phyloP scores from a whole-genome alignment of 345 rosid species.

The Hibiscus tridactylites region DNA sequence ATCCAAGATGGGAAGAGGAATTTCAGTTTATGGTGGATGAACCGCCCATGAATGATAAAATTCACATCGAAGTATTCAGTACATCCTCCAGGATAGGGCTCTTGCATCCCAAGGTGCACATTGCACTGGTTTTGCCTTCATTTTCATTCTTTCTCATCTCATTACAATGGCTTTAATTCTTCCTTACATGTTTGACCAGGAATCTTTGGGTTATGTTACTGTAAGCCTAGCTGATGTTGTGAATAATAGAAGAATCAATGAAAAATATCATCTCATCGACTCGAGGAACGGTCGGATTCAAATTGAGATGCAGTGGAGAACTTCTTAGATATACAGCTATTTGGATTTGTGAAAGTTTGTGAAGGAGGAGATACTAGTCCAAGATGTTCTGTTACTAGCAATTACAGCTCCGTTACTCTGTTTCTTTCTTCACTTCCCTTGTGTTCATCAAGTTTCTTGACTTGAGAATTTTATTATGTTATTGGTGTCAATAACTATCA shows the following conservation, averaged over 20 bases:
- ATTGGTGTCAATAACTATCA: neutral
- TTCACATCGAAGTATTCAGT: constrained; percentile 80
- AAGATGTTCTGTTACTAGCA: neutral
- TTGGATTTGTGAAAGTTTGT: neutral
- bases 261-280: constrained; percentile 79
- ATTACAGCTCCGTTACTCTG: neutral
- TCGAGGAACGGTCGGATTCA: constrained; percentile 80
- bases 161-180: neutral
- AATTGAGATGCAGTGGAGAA: constrained; percentile 86
- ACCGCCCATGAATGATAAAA: constrained; percentile 66
- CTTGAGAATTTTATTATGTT: neutral
- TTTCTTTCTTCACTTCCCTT: neutral
- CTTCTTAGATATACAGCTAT: constrained; percentile 21
- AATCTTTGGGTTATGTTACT: constrained; percentile 60
- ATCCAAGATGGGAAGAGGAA: constrained; percentile 94
- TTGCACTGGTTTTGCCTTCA: neutral
- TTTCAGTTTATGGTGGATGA: constrained; percentile 75
- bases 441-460: neutral
- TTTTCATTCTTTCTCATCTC: neutral
- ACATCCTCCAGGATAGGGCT: constrained; percentile 70
- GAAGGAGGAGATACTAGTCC: neutral
- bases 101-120: constrained; percentile 71
- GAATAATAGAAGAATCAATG: constrained; percentile 67
- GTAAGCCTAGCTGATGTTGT: constrained; percentile 67
- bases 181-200: constrained; percentile 29